Evolutionary conservation across 1,284 basidiomycete genomes (phyloP).

Genomic region (Naganishia sp.): DNA sequence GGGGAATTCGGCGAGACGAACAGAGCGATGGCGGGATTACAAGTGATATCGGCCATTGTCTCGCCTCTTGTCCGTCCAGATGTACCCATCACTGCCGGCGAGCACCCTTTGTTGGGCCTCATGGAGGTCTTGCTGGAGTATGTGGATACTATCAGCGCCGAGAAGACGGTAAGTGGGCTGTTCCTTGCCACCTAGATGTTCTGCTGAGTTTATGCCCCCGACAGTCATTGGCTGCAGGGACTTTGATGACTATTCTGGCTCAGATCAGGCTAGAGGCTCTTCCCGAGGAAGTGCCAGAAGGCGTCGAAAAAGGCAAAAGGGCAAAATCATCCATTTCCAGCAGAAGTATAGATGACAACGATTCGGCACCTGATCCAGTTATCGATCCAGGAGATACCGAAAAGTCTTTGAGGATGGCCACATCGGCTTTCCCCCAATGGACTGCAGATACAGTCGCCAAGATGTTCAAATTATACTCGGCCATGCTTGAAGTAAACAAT

Average conservation of each 20-base stretch:
- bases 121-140: conserved; percentile 15
- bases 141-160: conserved; percentile 21
- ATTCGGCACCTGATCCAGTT: neutral
- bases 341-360: conserved; percentile 30
- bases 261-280: conserved; percentile 29
- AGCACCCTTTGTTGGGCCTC: conserved; percentile 7
- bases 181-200: neutral
- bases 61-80: conserved; percentile 68
- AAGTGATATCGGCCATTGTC: conserved; percentile 78
- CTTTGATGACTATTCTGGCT: conserved; percentile 62
- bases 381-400: conserved; percentile 44
- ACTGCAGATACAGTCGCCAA: conserved; percentile 81
- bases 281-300: conserved; percentile 42
- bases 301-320: conserved; percentile 23
- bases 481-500: conserved; percentile 92
- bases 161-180: conserved; percentile 13
- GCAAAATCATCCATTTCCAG: conserved; percentile 7
- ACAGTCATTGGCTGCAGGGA: conserved; percentile 21
- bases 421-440: conserved; percentile 67
- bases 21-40: conserved; percentile 85
- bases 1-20: conserved; percentile 87
- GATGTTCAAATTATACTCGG: conserved; percentile 79
- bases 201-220: neutral
- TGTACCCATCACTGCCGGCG: conserved; percentile 26
- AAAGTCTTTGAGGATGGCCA: conserved; percentile 45